Evolutionary conservation across 345 rosid genomes (phyloP), one percentile per base, ranked within the genome.

Genomic region (Citrus cavaleriei): DNA sequence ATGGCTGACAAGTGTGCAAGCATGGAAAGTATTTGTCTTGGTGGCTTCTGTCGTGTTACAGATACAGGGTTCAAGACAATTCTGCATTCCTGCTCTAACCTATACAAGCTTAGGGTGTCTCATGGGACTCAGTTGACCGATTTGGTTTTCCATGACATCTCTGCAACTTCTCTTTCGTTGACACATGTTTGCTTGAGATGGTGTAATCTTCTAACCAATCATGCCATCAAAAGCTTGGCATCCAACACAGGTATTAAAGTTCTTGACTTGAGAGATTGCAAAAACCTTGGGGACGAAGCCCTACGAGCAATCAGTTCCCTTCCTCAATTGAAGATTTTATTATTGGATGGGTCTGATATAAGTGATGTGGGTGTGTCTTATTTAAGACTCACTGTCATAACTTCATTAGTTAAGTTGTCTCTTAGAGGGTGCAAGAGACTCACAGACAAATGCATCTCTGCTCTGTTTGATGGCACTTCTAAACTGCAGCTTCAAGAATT

Each of bases 1-100:
- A 93, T 95, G 92, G 98, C 99, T 37, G 97, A 89, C 71, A 92
- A 87, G 77, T 95, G 97, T 79, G 82, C 90, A 64, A 84, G 81
- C 54, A 91, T 95, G 90, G 96, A 93, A 89, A 93, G 95, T 80
- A 89, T 95, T 68, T 91, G 86, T 78, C 95, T 93, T 57, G 94
- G 93, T 69, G 99, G 98, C 35, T 95, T 95, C 80, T 91, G 93
- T 61, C 95, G 95, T 24, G 99, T 95, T 51, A 93, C 97, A 4
- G 99, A 93, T 66, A 76, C 95, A 5, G 98, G 99, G 80, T 92
- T 92, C 87, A 90, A 88, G 81, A 92, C 97, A 30, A 80, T 95
- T 68, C 83, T 93, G 78, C 99, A 95, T 76, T 90, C 98, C n/a
- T 92, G 99, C 77, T 83, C 90, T 18, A 89, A 85, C 74, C 90